Conservation (phyloP, 495 filamentous ascomycete genomes). For the Xylaria longipes region DNA sequence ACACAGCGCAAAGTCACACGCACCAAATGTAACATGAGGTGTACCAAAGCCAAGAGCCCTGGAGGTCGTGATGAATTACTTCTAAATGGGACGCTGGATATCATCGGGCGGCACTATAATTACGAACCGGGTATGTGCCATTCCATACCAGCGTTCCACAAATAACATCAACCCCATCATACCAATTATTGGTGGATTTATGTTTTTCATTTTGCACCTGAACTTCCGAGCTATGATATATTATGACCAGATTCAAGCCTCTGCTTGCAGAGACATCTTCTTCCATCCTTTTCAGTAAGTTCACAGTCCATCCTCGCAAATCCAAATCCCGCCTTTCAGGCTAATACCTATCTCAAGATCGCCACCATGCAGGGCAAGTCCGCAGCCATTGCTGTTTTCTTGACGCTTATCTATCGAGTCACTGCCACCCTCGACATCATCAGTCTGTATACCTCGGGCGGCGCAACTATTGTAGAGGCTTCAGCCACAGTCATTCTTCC, state of each 20-base stretch:
- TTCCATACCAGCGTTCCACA: background rate
- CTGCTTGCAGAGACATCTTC: background rate
- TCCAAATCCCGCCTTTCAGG: background rate
- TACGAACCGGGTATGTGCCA: background rate
- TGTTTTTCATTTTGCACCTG: background rate
- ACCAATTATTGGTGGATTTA: constrained; percentile 13
- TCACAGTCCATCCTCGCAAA: background rate
- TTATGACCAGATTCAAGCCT: background rate
- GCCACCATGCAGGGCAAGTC: background rate
- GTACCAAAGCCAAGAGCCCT: background rate
- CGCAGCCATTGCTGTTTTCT: background rate
- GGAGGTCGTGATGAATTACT: background rate
- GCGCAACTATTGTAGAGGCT: constrained; percentile 22
- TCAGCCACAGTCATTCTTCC: constrained; percentile 21
- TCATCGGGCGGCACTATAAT: background rate
- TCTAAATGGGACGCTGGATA: background rate
- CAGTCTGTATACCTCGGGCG: constrained; percentile 8
- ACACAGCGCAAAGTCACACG: background rate
- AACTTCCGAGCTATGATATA: background rate
- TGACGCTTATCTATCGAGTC: background rate
- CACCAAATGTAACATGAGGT: background rate
- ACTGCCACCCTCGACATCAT: constrained; percentile 6
- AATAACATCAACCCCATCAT: background rate
- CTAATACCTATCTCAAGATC: background rate
- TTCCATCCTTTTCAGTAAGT: background rate